A percentile compares a stretch with the other conserved stretches of the same genome.
phyloP scores from a whole-genome alignment of 352 stramenopile genomes.

The Globisporangium splendens region DNA sequence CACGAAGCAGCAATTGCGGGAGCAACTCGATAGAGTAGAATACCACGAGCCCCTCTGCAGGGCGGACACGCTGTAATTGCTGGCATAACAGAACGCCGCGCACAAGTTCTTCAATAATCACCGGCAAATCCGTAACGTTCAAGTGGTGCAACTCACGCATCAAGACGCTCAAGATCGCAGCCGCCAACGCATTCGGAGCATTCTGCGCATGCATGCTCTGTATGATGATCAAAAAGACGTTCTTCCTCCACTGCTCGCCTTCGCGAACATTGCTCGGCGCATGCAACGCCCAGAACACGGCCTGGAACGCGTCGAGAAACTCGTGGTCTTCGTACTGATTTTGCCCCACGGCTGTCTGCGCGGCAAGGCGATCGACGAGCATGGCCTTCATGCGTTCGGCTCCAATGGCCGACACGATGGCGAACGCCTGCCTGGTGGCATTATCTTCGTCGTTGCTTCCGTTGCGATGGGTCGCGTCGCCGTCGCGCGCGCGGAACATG shows the following conservation, averaged over 20 bases:
- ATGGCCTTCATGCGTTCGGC: constrained; percentile 21
- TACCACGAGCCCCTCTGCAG: constrained; percentile 21
- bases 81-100: constrained; percentile 24
- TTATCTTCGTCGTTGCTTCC: not conserved
- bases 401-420: constrained; percentile 13
- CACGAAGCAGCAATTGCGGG: constrained; percentile 36
- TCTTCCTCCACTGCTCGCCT: constrained; percentile 21
- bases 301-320: constrained; percentile 29
- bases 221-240: constrained; percentile 21
- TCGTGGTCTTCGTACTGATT: constrained; percentile 27
- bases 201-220: constrained; percentile 29
- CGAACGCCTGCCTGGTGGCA: constrained; percentile 11
- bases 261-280: constrained; percentile 11
- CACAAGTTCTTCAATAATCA: constrained; percentile 28
- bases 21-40: constrained; percentile 47
- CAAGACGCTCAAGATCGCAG: constrained; percentile 19
- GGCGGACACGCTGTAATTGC: constrained; percentile 17
- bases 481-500: constrained; percentile 15
- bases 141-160: constrained; percentile 37
- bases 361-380: constrained; percentile 19
- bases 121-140: constrained; percentile 21
- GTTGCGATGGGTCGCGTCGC: not conserved
- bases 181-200: constrained; percentile 16
- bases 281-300: constrained; percentile 34
- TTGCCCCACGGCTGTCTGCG: constrained; percentile 20